Conservation (phyloP, 257 asterid genomes). For the Leonotis leonurus region DNA sequence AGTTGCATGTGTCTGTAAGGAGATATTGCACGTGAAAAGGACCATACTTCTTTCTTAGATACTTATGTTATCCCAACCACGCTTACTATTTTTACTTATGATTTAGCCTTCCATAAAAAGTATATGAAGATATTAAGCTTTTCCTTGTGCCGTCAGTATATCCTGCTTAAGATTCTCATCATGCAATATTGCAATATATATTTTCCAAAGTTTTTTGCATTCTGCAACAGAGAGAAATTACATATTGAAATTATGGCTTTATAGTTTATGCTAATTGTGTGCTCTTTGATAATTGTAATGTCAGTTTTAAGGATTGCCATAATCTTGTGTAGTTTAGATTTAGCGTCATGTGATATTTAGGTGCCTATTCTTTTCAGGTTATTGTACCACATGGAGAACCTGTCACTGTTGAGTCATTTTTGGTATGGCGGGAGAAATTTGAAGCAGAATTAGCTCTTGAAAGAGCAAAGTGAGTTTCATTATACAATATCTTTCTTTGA, state of each 20-base stretch:
- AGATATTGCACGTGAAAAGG: neutral
- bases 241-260: neutral
- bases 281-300: neutral
- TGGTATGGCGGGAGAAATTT: constrained; percentile 97
- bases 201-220: neutral
- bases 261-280: neutral
- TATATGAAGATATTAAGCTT: neutral
- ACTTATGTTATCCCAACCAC: neutral
- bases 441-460: constrained; percentile 99
- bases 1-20: constrained; percentile 1
- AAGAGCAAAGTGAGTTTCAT: constrained; percentile 83
- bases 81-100: too few species aligned
- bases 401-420: constrained; percentile 82
- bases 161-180: neutral
- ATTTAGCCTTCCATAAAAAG: too few species aligned
- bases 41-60: neutral
- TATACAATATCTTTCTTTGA: constrained; percentile 13
- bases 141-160: neutral
- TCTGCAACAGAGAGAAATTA: neutral
- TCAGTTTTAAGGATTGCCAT: neutral
- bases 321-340: neutral
- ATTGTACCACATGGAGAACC: constrained; percentile 97
- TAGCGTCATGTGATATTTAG: constrained; percentile 15
- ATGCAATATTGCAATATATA: neutral
- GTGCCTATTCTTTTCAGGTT: constrained; percentile 49